phyloP scores from a whole-genome alignment of 1,284 basidiomycete species.

The Coniferiporia weirii region DNA sequence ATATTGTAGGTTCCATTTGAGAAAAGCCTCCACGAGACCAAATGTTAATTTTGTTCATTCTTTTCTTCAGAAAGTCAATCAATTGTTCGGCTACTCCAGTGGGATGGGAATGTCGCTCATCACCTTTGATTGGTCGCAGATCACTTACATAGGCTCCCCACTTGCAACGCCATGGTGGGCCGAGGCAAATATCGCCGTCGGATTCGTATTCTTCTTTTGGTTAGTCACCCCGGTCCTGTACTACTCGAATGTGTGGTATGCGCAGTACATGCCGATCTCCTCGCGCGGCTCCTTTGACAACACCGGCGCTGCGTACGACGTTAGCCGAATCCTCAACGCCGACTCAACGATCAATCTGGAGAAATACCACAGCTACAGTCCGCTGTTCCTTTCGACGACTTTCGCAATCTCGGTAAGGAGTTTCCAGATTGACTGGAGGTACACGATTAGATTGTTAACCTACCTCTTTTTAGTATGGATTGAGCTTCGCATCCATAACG shows the following conservation, averaged over 20 bases:
- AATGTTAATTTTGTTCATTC: not conserved
- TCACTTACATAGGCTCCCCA: slow-evolving; percentile 53
- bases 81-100: slow-evolving; percentile 30
- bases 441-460: slow-evolving; percentile 44
- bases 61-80: slow-evolving; percentile 27
- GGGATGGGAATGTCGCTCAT: slow-evolving; percentile 29
- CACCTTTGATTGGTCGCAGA: slow-evolving; percentile 40
- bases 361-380: slow-evolving; percentile 77
- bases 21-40: not conserved
- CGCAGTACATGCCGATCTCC: slow-evolving; percentile 40
- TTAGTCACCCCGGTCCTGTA: slow-evolving; percentile 30
- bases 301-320: slow-evolving; percentile 63
- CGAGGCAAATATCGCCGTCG: slow-evolving; percentile 28
- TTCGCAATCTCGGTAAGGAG: slow-evolving; percentile 44
- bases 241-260: slow-evolving; percentile 22
- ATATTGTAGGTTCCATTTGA: slow-evolving; percentile 30
- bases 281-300: slow-evolving; percentile 55
- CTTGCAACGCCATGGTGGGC: slow-evolving; percentile 48
- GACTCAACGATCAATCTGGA: slow-evolving; percentile 54
- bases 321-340: slow-evolving; percentile 55
- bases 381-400: slow-evolving; percentile 70
- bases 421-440: slow-evolving; percentile 46
- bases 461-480: slow-evolving; percentile 55
- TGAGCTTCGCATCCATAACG: slow-evolving; percentile 66
- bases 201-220: slow-evolving; percentile 40